Evolutionary conservation across 352 stramenopile genomes (phyloP), one percentile per base, ranked within the genome.

Genomic region (Globisporangium heterothallicum): DNA sequence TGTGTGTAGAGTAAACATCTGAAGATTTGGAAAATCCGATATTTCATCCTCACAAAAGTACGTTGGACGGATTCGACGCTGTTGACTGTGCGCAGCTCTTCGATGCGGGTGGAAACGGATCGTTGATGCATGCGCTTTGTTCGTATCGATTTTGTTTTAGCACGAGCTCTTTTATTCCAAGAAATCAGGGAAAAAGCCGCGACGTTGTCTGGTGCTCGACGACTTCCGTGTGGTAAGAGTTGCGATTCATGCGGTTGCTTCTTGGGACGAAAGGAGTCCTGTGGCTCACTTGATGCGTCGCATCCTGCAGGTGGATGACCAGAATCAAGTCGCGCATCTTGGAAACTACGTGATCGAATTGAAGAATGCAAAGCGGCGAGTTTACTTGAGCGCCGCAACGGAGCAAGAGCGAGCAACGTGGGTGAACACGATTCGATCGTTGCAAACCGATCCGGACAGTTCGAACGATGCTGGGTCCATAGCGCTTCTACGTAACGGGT

Each of bases 21-120:
- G 14, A 89, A 91, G 64, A 61, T 92, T 41, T 94, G 84, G 84
- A 88, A 88, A 57, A 78, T 94, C 36, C 84, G 84, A 34, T 94
- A 91, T 62, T 94, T 92, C 54, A 59, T 91, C 26, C 73, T 94
- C 42, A 82, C 84, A 10, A 69, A 75, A 72, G 83, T 79, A 68
- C 57, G 53, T 25, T 40, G n/a, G n/a, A n/a, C n/a, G n/a, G n/a
- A n/a, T n/a, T n/a, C n/a, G n/a, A n/a, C n/a, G n/a, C n/a, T n/a
- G n/a, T n/a, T n/a, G n/a, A 47, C n/a, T 48, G 0, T 45, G 13
- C 47, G 21, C n/a, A 14, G 22, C 6, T 14, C 8, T n/a, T 9
- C n/a, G n/a, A n/a, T n/a, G n/a, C 12, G 32, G 6, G 32, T 8
- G 6, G 6, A 38, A 10, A 10, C 12, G 6, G 3, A 38, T 10